These are phyloP conservation scores for Penicillium sp. DNA, from an alignment of 2,329 filamentous ascomycete genomes.

Conservation along the genomic window DNA sequence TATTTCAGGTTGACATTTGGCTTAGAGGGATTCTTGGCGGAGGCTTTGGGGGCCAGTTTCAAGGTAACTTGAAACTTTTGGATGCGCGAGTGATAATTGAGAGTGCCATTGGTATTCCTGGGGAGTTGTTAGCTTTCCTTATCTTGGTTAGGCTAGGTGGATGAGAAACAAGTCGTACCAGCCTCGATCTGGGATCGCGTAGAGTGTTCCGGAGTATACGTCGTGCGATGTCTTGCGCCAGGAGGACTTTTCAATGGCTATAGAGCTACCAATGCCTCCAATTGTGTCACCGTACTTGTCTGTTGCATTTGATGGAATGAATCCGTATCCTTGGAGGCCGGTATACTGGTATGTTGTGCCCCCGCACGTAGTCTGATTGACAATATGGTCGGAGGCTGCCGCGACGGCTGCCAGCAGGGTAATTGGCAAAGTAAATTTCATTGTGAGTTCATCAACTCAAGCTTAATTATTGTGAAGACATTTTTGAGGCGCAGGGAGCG, in stretches of 20 bases:
- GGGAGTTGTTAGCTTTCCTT: neutral
- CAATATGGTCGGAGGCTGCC: conserved; percentile 23
- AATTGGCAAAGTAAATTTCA: conserved; percentile 21
- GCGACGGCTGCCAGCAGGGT: conserved; percentile 18
- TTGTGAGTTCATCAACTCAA: conserved; percentile 1
- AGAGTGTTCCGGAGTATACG: conserved; percentile 63
- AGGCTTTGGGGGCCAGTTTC: conserved; percentile 54
- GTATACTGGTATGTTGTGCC: conserved; percentile 66
- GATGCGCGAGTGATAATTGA: conserved; percentile 67
- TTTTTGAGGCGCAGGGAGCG: neutral
- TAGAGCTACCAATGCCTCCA: conserved; percentile 65
- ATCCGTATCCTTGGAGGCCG: conserved; percentile 66
- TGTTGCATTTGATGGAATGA: conserved; percentile 55
- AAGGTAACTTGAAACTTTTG: conserved; percentile 67
- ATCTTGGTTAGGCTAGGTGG: too few species aligned
- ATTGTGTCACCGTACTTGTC: conserved; percentile 72
- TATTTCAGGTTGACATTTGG: conserved; percentile 66
- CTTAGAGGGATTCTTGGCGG: conserved; percentile 51
- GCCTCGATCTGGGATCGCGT: conserved; percentile 65
- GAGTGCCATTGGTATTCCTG: conserved; percentile 68
- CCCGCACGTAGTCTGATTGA: conserved; percentile 58
- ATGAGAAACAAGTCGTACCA: conserved; percentile 47
- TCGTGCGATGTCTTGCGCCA: conserved; percentile 57
- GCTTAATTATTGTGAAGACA: neutral
- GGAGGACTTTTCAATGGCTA: conserved; percentile 60